Percentiles rank a stretch among this genome's conserved stretches.
Evolutionary conservation across 2,329 filamentous ascomycete genomes (phyloP).

Genomic region (Sclerotinia spermophila): DNA sequence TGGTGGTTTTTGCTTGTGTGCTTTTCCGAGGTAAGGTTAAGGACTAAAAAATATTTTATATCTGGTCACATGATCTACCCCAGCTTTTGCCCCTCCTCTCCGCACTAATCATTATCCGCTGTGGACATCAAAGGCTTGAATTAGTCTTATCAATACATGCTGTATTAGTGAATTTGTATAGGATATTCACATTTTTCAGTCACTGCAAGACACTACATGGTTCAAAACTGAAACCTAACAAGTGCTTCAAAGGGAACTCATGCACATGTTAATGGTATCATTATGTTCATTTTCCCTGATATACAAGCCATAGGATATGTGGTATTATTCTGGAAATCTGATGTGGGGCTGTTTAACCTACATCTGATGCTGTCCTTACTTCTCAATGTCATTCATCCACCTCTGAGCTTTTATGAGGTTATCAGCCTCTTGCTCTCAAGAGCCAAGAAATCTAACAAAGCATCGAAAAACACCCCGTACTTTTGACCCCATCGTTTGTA

Average conservation of each 20-base stretch:
- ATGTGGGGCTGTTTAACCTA: slow-evolving; percentile 35
- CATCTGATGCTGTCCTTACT: slow-evolving; percentile 27
- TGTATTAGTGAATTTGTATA: neutral
- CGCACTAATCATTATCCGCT: neutral
- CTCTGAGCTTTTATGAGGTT: slow-evolving; percentile 18
- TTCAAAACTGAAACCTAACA: neutral
- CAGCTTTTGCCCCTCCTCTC: slow-evolving; percentile 3
- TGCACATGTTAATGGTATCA: neutral
- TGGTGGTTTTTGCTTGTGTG: slow-evolving; percentile 15
- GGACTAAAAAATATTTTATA: slow-evolving; percentile 15
- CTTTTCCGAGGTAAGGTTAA: neutral
- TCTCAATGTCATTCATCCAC: slow-evolving; percentile 20
- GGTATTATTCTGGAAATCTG: slow-evolving; percentile 16
- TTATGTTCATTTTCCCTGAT: neutral
- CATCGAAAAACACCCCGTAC: slow-evolving; percentile 29
- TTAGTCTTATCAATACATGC: neutral
- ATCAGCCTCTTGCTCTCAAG: slow-evolving; percentile 29
- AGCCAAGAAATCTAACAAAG: slow-evolving; percentile 36
- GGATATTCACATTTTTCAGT: neutral
- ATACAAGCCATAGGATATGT: slow-evolving; percentile 19
- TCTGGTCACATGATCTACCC: slow-evolving; percentile 7
- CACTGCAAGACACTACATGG: neutral
- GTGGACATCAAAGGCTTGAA: neutral
- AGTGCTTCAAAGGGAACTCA: neutral
- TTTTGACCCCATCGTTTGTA: slow-evolving; percentile 35